Evolutionary conservation across 805 yeast species (phyloP).

Genomic region (Kregervanrija pseudodelftensis): DNA sequence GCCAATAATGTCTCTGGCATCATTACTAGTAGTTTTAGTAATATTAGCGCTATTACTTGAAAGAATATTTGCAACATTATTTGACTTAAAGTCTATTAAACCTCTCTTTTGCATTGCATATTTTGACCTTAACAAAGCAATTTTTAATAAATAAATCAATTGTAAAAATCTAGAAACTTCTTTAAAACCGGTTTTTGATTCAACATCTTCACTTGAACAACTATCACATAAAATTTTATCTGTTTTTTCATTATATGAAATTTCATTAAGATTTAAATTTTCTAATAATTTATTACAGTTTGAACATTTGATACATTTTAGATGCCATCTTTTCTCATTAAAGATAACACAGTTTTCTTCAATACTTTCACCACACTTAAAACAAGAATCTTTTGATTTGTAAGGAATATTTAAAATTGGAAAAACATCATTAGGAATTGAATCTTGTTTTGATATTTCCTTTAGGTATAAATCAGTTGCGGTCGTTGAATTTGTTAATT

Average conservation of each 20-base stretch:
- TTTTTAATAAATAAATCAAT: conserved; percentile 66
- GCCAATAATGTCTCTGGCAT: neutral
- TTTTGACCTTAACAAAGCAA: conserved; percentile 72
- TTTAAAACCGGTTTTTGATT: conserved; percentile 47
- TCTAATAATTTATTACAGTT: conserved; percentile 41
- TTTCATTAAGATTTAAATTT: conserved; percentile 27
- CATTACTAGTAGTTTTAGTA: neutral
- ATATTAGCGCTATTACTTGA: neutral
- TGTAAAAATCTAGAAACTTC: conserved; percentile 66
- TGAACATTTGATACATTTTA: conserved; percentile 62
- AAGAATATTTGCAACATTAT: neutral
- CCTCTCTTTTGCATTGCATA: conserved; percentile 43
- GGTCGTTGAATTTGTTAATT: conserved; percentile 44
- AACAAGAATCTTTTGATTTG: conserved; percentile 72
- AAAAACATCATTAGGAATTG: conserved; percentile 32
- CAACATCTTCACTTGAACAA: conserved; percentile 50
- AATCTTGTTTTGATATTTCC: conserved; percentile 42
- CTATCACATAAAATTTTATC: conserved; percentile 47
- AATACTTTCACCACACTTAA: conserved; percentile 62
- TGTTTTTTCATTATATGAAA: conserved; percentile 35
- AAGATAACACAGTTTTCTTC: conserved; percentile 74
- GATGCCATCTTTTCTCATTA: conserved; percentile 73
- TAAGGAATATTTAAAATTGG: conserved; percentile 40
- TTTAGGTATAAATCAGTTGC: conserved; percentile 60
- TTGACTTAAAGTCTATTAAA: neutral